phyloP scores from a whole-genome alignment of 306 rosid species.

The Herpetospermum pedunculosum region DNA sequence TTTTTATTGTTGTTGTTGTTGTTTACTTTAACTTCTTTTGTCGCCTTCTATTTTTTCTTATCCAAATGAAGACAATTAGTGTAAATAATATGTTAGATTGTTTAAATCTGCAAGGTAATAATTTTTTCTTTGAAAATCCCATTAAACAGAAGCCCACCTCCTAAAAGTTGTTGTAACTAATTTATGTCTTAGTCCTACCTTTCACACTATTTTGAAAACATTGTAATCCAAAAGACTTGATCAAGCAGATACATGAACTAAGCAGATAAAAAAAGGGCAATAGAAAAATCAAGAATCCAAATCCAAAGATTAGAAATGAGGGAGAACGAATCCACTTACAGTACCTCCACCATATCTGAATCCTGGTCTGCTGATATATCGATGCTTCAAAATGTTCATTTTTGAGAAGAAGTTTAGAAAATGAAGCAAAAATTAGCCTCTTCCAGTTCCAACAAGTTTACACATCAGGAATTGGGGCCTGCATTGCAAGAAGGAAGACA shows the following conservation, averaged over 20 bases:
- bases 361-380: constrained; percentile 10
- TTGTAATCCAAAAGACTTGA: background rate
- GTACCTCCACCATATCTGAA: constrained; percentile 41
- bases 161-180: background rate
- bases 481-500: background rate
- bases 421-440: background rate
- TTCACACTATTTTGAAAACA: background rate
- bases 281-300: background rate
- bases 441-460: background rate
- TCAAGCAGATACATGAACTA: background rate
- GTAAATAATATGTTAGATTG: background rate
- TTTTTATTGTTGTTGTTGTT: no score
- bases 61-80: background rate
- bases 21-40: no score
- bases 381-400: constrained; percentile 40
- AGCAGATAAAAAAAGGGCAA: background rate
- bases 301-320: background rate
- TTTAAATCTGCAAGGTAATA: background rate
- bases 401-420: constrained; percentile 1
- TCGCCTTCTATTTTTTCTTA: background rate
- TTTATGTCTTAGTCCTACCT: background rate
- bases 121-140: background rate
- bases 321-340: background rate
- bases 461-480: background rate
- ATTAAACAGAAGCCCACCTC: background rate